These are phyloP conservation scores for Hebeloma cylindrosporum DNA, from an alignment of 768 basidiomycete species.

Conservation along the genomic window DNA sequence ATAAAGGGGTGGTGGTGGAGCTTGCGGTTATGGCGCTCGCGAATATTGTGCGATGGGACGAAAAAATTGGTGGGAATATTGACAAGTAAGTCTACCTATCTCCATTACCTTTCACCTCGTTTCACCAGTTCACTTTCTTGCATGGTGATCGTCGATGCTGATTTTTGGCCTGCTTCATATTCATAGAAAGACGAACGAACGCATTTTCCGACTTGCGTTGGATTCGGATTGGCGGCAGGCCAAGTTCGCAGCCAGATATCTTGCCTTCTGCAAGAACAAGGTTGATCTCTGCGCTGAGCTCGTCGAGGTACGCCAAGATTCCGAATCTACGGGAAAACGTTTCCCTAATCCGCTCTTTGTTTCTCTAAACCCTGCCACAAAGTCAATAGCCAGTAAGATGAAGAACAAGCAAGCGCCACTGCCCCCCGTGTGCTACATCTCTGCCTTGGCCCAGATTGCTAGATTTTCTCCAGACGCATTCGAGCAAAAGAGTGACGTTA, in stretches of 20 bases:
- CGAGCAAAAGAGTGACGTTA: conserved; percentile 72
- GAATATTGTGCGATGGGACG: conserved; percentile 59
- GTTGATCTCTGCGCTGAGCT: conserved; percentile 51
- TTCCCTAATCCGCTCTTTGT: not conserved
- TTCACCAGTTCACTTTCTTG: not conserved
- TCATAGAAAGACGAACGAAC: conserved; percentile 64
- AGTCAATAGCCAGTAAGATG: conserved; percentile 52
- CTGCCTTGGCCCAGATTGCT: conserved; percentile 75
- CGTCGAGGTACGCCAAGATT: conserved; percentile 54
- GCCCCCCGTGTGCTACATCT: conserved; percentile 60
- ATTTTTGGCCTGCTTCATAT: conserved; percentile 4
- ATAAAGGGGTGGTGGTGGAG: conserved; percentile 55
- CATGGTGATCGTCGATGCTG: not conserved
- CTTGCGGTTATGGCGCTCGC: conserved; percentile 77
- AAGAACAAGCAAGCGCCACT: conserved; percentile 32
- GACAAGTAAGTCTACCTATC: conserved; percentile 65
- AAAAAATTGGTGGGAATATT: conserved; percentile 45
- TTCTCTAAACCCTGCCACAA: not conserved
- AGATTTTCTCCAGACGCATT: conserved; percentile 68
- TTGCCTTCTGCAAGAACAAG: conserved; percentile 59
- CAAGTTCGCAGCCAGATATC: conserved; percentile 81
- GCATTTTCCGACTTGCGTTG: conserved; percentile 57
- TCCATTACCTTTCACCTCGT: too few species aligned
- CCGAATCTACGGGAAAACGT: not conserved
- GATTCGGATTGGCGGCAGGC: conserved; percentile 65